Percentiles rank a stretch among this genome's conserved stretches.
These are phyloP conservation scores for Exophiala sp. DNA, from an alignment of 2,329 filamentous ascomycete genomes.

Conservation along the genomic window DNA sequence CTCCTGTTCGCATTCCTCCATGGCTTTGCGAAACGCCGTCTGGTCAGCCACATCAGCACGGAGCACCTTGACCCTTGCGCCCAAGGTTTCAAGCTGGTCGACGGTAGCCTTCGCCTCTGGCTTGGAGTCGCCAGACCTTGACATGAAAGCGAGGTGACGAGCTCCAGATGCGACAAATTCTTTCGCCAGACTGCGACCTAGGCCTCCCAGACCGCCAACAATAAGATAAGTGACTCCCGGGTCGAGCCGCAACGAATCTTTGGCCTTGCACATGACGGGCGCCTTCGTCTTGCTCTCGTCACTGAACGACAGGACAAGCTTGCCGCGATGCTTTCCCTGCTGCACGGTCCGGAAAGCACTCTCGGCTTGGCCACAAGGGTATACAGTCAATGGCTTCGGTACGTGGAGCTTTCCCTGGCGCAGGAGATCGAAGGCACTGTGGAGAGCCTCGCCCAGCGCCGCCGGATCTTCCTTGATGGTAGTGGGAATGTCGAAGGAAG, in stretches of 20 bases:
- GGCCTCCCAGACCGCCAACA: constrained; percentile 19
- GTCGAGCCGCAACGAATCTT: not conserved
- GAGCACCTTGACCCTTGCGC: constrained; percentile 19
- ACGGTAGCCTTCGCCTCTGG: not conserved
- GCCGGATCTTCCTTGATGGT: too few relatives aligned
- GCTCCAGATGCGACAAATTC: constrained; percentile 31
- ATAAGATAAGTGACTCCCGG: not conserved
- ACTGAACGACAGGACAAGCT: too few relatives aligned
- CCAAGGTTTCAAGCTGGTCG: constrained; percentile 19
- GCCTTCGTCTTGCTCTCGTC: too few relatives aligned
- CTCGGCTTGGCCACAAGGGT: too few relatives aligned
- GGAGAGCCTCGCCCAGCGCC: too few relatives aligned
- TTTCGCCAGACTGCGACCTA: constrained; percentile 26
- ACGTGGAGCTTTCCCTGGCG: too few relatives aligned
- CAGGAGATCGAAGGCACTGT: too few relatives aligned
- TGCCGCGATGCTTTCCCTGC: too few relatives aligned
- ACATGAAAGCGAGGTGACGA: constrained; percentile 32
- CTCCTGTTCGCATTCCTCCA: not conserved
- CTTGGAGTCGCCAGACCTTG: constrained; percentile 29
- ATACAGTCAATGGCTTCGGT: too few relatives aligned
- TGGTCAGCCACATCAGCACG: constrained; percentile 28
- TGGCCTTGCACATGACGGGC: not conserved
- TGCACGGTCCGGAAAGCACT: too few relatives aligned
- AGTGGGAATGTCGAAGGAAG: too few relatives aligned
- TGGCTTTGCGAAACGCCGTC: not conserved